These are phyloP conservation scores for Gnetum montanum DNA, from an alignment of 75 land plant genomes.

Conservation along the genomic window DNA sequence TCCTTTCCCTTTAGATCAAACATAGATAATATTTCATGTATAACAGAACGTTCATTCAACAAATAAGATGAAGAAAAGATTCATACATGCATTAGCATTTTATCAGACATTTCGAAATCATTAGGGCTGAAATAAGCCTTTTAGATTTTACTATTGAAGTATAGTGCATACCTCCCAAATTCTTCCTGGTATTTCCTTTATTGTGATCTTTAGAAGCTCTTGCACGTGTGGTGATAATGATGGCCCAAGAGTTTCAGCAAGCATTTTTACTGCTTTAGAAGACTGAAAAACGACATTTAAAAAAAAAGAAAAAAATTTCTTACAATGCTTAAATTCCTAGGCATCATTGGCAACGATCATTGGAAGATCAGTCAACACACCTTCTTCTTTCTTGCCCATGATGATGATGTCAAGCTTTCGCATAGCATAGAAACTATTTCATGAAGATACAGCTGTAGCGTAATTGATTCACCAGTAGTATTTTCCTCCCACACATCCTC, in stretches of 20 bases:
- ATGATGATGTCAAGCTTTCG: slow-evolving; percentile 57
- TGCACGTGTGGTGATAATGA: slow-evolving; percentile 40
- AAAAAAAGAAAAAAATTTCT: background rate
- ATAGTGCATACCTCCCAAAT: slow-evolving; percentile 83
- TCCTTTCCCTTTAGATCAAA: slow-evolving; percentile 82
- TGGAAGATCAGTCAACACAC: slow-evolving; percentile 23
- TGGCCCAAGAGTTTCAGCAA: slow-evolving; percentile 63
- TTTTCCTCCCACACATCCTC: slow-evolving; percentile 96
- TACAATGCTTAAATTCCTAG: background rate
- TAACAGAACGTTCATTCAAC: too few species aligned
- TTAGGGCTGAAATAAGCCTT: too few species aligned
- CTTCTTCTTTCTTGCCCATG: slow-evolving; percentile 83
- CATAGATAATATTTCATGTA: too few species aligned
- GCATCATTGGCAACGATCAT: background rate
- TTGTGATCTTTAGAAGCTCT: slow-evolving; percentile 39
- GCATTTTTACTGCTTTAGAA: slow-evolving; percentile 58
- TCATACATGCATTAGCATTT: background rate
- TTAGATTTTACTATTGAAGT: too few species aligned
- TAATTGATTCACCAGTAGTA: slow-evolving; percentile 57
- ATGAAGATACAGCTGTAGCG: slow-evolving; percentile 67
- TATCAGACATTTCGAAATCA: too few species aligned
- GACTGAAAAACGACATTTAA: too few species aligned
- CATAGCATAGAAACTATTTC: slow-evolving; percentile 70
- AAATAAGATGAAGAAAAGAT: background rate
- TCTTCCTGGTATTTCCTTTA: slow-evolving; percentile 82